Conservation (phyloP, 257 asterid species). For the Orobanche coerulescens region DNA sequence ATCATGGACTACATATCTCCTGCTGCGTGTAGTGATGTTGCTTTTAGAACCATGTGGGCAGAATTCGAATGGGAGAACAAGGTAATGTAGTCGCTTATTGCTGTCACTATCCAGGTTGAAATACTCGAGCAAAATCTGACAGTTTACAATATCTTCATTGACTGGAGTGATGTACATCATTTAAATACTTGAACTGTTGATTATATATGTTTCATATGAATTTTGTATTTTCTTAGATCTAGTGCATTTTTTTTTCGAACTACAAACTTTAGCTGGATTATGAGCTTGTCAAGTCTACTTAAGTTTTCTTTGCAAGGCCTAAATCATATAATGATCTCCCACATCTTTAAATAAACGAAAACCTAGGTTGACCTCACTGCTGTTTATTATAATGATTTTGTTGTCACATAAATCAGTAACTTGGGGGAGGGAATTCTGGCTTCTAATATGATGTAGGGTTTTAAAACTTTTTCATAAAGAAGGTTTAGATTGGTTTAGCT, state of each 20-base stretch:
- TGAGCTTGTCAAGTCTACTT: no score
- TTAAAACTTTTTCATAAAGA: not conserved
- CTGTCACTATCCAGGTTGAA: conserved; percentile 6
- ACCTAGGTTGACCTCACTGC: not conserved
- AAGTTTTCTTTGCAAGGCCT: no score
- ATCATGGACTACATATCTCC: conserved; percentile 99
- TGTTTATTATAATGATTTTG: not conserved
- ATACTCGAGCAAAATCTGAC: not conserved
- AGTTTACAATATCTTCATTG: conserved; percentile 4
- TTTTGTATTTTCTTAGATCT: not conserved
- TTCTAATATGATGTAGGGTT: not conserved
- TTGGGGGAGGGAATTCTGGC: not conserved
- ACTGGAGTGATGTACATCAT: conserved; percentile 10
- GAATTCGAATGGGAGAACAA: conserved; percentile 99
- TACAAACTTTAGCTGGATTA: not conserved
- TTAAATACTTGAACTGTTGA: conserved; percentile 3
- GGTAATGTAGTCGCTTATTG: conserved; percentile 36
- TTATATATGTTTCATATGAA: not conserved
- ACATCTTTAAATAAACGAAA: not conserved
- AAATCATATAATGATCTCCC: not conserved
- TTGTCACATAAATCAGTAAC: not conserved
- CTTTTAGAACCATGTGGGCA: conserved; percentile 98
- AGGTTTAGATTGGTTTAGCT: not conserved
- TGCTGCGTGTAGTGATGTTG: conserved; percentile 83
- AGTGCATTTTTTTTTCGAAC: not conserved